These are phyloP conservation scores for Chloranthus sessilifolius DNA, from an alignment of 164 flowering plant genomes.

Conservation along the genomic window DNA sequence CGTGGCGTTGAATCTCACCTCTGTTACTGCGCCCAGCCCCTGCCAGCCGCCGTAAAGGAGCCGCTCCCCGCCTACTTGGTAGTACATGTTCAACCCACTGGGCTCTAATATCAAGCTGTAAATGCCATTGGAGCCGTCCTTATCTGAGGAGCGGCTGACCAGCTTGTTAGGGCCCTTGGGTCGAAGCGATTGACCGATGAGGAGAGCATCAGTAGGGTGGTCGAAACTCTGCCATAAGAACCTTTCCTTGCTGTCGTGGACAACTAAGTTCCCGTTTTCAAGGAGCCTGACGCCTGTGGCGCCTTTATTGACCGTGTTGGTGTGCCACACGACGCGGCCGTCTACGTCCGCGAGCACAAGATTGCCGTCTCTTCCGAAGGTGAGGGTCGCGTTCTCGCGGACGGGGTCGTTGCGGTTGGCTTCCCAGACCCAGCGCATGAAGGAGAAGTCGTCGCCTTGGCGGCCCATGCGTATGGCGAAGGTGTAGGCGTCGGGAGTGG, in stretches of 20 bases:
- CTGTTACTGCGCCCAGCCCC: neutral
- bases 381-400: constrained; percentile 22
- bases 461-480: constrained; percentile 28
- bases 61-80: neutral
- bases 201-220: constrained; percentile 24
- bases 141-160: constrained; percentile 19
- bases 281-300: constrained; percentile 19
- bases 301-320: constrained; percentile 27
- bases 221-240: constrained; percentile 39
- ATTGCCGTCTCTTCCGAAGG: constrained; percentile 26
- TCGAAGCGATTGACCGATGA: constrained; percentile 26
- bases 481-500: constrained; percentile 23
- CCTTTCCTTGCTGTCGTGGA: constrained; percentile 15
- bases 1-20: constrained; percentile 6
- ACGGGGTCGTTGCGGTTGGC: constrained; percentile 30
- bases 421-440: constrained; percentile 40
- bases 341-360: constrained; percentile 29
- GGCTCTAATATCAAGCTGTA: constrained; percentile 22
- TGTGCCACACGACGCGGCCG: constrained; percentile 29
- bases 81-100: constrained; percentile 10
- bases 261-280: constrained; percentile 29
- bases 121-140: constrained; percentile 18
- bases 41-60: neutral
- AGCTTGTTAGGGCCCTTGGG: constrained; percentile 10
- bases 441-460: constrained; percentile 8